These are phyloP conservation scores for Linum lewisii DNA, from an alignment of 345 rosid species.

Conservation along the genomic window DNA sequence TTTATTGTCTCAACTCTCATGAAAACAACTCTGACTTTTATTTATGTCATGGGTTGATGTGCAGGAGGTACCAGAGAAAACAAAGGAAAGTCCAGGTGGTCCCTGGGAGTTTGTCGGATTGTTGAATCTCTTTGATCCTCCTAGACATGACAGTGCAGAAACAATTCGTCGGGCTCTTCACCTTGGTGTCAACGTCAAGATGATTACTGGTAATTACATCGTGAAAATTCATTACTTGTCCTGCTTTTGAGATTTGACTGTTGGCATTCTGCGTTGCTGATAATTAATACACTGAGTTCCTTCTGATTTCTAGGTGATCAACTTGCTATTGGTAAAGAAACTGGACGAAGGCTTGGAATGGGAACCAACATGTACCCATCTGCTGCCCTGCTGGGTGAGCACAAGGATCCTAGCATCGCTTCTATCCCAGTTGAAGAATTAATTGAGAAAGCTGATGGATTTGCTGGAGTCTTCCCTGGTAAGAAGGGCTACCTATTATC, in stretches of 20 bases:
- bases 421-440: slow-evolving; percentile 1
- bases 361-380: slow-evolving; percentile 4
- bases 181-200: background rate
- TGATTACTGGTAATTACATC: background rate
- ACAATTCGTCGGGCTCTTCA: background rate
- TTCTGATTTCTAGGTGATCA: background rate
- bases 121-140: background rate
- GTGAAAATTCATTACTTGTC: too few relatives aligned
- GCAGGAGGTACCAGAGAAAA: background rate
- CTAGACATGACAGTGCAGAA: background rate
- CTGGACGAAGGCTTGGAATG: slow-evolving; percentile 5
- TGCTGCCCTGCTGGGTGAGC: slow-evolving; percentile 1
- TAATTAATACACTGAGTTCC: background rate
- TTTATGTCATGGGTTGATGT: too few relatives aligned
- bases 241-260: too few relatives aligned
- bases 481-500: background rate
- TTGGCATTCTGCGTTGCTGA: background rate
- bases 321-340: slow-evolving; percentile 2
- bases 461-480: slow-evolving; percentile 5
- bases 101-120: background rate
- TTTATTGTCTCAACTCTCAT: too few relatives aligned
- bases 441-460: slow-evolving; percentile 3
- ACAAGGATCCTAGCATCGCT: slow-evolving; percentile 1
- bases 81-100: background rate
- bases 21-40: too few relatives aligned